phyloP scores from a whole-genome alignment of 495 filamentous ascomycete genomes.

The Achaetomiella virescens region DNA sequence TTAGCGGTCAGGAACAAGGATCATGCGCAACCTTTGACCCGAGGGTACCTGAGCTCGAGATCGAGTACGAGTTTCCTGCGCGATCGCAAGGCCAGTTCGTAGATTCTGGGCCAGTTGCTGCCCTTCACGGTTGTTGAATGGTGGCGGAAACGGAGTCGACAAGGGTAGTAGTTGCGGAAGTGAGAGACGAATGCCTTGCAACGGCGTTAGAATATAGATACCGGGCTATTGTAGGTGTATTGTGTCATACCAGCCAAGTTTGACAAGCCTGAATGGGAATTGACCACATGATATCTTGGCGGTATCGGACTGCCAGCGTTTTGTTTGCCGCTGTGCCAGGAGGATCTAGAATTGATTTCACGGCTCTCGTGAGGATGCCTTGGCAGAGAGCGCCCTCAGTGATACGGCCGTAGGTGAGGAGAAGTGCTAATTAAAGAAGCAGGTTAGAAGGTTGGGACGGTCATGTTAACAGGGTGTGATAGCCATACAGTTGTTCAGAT shows the following conservation, averaged over 20 bases:
- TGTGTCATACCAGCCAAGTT: constrained; percentile 32
- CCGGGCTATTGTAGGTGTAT: not conserved
- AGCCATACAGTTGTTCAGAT: constrained; percentile 33
- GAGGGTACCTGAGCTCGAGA: constrained; percentile 12
- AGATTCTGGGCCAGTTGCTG: constrained; percentile 27
- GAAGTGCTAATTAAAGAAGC: constrained; percentile 24
- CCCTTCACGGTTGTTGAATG: constrained; percentile 16
- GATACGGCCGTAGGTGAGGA: constrained; percentile 27
- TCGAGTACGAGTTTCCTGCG: constrained; percentile 5
- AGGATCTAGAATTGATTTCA: not conserved
- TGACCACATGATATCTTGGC: constrained; percentile 11
- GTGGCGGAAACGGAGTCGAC: constrained; percentile 20
- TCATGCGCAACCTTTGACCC: no score
- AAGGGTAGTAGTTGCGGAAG: constrained; percentile 34
- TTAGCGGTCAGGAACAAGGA: not conserved
- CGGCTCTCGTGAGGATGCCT: constrained; percentile 10
- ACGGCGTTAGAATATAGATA: not conserved
- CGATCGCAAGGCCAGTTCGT: constrained; percentile 16
- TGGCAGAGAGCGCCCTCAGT: constrained; percentile 12
- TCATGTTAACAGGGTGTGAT: no score
- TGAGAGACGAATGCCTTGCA: constrained; percentile 29
- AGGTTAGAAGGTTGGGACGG: no score
- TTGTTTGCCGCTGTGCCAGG: not conserved
- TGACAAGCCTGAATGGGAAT: constrained; percentile 25
- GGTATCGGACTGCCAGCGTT: constrained; percentile 9